These are phyloP conservation scores for Phytopythium boreale DNA, from an alignment of 352 stramenopile species.

Conservation along the genomic window DNA sequence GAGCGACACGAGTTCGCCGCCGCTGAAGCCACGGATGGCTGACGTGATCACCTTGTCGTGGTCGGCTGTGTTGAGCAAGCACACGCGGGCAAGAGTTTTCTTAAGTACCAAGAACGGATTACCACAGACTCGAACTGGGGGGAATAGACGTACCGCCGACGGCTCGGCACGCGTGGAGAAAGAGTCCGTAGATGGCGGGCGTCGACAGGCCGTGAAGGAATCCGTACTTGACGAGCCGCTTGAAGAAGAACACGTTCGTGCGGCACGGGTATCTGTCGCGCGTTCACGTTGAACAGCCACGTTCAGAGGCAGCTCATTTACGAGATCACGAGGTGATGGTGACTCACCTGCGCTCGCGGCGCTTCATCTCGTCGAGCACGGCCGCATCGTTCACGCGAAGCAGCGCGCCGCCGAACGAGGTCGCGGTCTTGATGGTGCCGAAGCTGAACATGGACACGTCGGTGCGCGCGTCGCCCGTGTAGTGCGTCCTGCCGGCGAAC, in stretches of 20 bases:
- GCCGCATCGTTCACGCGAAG: constrained; percentile 54
- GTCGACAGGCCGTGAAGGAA: constrained; percentile 66
- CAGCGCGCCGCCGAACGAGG: constrained; percentile 70
- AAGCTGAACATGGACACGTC: constrained; percentile 89
- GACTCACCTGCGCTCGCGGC: constrained; percentile 45
- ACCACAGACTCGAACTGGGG: no score
- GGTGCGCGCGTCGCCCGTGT: constrained; percentile 52
- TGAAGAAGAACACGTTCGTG: constrained; percentile 75
- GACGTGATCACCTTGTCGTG: constrained; percentile 83
- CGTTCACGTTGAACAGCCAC: neutral
- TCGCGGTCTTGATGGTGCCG: constrained; percentile 85
- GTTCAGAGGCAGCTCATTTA: neutral
- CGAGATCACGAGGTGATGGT: neutral
- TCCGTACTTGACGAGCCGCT: constrained; percentile 76
- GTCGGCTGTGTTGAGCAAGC: constrained; percentile 30
- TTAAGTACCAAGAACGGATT: neutral
- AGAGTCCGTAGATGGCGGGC: constrained; percentile 69
- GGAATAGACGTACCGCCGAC: constrained; percentile 39
- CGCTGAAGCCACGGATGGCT: constrained; percentile 77
- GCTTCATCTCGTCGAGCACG: constrained; percentile 65
- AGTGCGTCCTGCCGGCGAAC: constrained; percentile 55
- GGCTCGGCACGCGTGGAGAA: constrained; percentile 56
- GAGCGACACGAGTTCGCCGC: constrained; percentile 68
- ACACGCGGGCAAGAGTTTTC: neutral
- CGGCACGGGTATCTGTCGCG: constrained; percentile 43